Percentiles rank a stretch among this genome's conserved stretches.
Evolutionary conservation across 2,329 filamentous ascomycete genomes (phyloP).

Genomic region (Aurifilum marmelostoma): DNA sequence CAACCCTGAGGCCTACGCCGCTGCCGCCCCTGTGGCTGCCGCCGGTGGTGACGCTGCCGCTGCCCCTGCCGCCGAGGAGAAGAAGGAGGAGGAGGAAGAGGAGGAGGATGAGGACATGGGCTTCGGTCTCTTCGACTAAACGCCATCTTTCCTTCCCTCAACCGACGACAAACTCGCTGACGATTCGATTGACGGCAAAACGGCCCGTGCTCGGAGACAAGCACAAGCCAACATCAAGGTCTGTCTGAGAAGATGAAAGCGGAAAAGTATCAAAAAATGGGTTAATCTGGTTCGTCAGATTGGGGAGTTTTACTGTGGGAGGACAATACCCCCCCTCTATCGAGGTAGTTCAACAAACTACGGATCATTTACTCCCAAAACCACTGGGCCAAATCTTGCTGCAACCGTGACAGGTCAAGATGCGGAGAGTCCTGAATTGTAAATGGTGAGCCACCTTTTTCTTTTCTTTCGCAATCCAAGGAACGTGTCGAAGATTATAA

Average conservation of each 20-base stretch:
- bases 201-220: conserved; percentile 10
- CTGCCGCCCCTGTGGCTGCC: conserved; percentile 73
- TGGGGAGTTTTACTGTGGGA: conserved; percentile 21
- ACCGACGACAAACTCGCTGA: conserved; percentile 2
- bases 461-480: conserved; percentile 19
- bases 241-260: background rate
- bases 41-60: conserved; percentile 52
- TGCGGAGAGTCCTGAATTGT: no score
- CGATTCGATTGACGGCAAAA: conserved; percentile 20
- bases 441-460: conserved; percentile 21
- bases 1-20: conserved; percentile 96
- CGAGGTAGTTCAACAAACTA: conserved; percentile 30
- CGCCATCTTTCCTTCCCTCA: background rate
- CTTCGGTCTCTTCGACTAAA: conserved; percentile 72
- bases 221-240: conserved; percentile 10
- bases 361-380: conserved; percentile 28
- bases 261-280: conserved; percentile 5
- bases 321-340: conserved; percentile 9
- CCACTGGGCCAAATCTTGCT: conserved; percentile 5
- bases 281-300: conserved; percentile 25
- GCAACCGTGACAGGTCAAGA: background rate
- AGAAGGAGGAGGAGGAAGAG: conserved; percentile 68
- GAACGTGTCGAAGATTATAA: conserved; percentile 58
- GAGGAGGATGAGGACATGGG: conserved; percentile 69
- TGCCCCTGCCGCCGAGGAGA: conserved; percentile 54